A percentile compares a stretch with the other conserved stretches of the same genome.
phyloP scores from a whole-genome alignment of 805 yeast genomes.

The Candida awuae region DNA sequence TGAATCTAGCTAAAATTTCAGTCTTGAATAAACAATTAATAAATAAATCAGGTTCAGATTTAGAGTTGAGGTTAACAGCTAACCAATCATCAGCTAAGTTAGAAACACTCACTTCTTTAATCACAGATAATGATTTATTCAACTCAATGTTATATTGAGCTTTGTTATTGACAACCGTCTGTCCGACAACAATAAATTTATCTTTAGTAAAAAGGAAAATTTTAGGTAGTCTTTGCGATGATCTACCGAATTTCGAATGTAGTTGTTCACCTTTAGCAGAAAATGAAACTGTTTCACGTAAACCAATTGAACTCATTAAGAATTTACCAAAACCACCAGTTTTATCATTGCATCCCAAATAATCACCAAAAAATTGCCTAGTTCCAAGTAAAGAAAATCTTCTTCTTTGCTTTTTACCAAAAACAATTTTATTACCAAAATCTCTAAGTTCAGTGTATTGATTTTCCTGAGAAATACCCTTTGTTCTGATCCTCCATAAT shows the following conservation, averaged over 20 bases:
- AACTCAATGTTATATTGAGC: constrained; percentile 54
- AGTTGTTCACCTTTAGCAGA: constrained; percentile 77
- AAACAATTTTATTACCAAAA: constrained; percentile 63
- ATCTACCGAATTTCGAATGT: constrained; percentile 84
- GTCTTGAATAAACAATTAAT: constrained; percentile 82
- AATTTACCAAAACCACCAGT: constrained; percentile 69
- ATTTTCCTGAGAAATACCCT: constrained; percentile 44
- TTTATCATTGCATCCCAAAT: constrained; percentile 71
- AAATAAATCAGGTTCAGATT: constrained; percentile 66
- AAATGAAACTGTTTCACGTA: constrained; percentile 63
- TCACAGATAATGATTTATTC: constrained; percentile 49
- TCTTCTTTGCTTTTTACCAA: constrained; percentile 80
- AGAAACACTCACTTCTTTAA: constrained; percentile 61
- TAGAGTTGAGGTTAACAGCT: constrained; percentile 52
- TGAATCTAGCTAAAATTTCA: constrained; percentile 71
- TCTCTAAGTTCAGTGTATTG: constrained; percentile 80
- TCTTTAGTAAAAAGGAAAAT: constrained; percentile 60
- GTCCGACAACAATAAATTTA: constrained; percentile 63
- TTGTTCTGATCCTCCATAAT: constrained; percentile 71
- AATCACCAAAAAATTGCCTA: constrained; percentile 91
- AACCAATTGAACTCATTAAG: constrained; percentile 59
- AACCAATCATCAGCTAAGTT: constrained; percentile 88
- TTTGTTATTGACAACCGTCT: constrained; percentile 52
- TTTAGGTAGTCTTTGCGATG: constrained; percentile 71
- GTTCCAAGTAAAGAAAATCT: constrained; percentile 79